Evolutionary conservation across 192 early-diverging fungal genomes (phyloP).

Genomic region (Backusella morwellensis): DNA sequence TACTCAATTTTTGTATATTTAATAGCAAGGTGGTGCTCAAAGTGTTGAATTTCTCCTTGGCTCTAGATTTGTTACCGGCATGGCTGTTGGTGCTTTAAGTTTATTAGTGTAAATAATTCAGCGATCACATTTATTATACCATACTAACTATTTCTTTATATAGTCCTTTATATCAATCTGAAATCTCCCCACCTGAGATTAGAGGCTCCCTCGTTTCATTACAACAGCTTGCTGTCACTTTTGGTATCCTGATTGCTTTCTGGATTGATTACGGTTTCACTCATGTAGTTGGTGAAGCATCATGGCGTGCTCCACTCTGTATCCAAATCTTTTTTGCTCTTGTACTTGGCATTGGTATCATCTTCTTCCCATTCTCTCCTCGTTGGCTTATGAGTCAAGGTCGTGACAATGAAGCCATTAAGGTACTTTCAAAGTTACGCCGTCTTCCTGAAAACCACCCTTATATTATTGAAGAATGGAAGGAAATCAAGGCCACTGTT

Average conservation of each 20-base stretch:
- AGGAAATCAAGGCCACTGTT: slow-evolving; percentile 36
- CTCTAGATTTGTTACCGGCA: slow-evolving; percentile 51
- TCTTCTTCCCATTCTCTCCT: slow-evolving; percentile 78
- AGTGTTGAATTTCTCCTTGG: slow-evolving; percentile 41
- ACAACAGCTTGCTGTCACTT: slow-evolving; percentile 57
- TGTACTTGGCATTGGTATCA: slow-evolving; percentile 58
- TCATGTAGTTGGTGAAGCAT: slow-evolving; percentile 28
- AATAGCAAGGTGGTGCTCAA: slow-evolving; percentile 35
- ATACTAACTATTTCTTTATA: background rate
- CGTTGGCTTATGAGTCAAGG: slow-evolving; percentile 68
- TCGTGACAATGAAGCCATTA: slow-evolving; percentile 51
- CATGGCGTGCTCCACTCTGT: slow-evolving; percentile 71
- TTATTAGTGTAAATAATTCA: slow-evolving; percentile 23
- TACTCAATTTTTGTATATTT: background rate
- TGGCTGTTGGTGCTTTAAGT: slow-evolving; percentile 50
- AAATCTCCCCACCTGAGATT: slow-evolving; percentile 55
- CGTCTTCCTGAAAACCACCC: slow-evolving; percentile 21
- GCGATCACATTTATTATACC: slow-evolving; percentile 22
- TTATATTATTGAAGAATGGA: slow-evolving; percentile 28
- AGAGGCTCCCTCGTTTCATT: slow-evolving; percentile 55
- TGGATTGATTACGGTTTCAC: slow-evolving; percentile 48
- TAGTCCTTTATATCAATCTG: slow-evolving; percentile 49
- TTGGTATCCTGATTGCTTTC: slow-evolving; percentile 56
- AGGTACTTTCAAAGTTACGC: slow-evolving; percentile 50
- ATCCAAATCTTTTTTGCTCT: slow-evolving; percentile 69